These are phyloP conservation scores for Nakazawaea wickerhamii DNA, from an alignment of 805 yeast genomes.

Conservation along the genomic window DNA sequence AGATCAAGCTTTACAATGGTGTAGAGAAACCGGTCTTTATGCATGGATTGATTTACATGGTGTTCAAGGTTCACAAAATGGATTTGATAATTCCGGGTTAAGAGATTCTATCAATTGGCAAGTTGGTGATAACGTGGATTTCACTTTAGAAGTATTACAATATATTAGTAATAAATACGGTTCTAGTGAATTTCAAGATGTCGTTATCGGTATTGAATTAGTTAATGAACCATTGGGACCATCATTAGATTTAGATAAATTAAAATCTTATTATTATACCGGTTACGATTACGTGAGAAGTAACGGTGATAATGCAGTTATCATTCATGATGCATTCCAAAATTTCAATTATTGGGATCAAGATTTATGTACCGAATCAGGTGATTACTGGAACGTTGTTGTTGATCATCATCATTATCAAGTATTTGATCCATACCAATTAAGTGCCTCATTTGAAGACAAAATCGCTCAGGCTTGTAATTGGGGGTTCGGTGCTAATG, in stretches of 20 bases:
- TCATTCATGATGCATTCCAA: constrained; percentile 65
- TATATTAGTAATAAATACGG: constrained; percentile 51
- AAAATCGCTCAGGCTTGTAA: constrained; percentile 53
- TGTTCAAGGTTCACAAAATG: constrained; percentile 81
- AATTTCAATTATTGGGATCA: constrained; percentile 50
- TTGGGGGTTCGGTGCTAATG: constrained; percentile 37
- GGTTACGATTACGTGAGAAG: constrained; percentile 40
- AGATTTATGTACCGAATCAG: constrained; percentile 28
- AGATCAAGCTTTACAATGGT: constrained; percentile 65
- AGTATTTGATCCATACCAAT: constrained; percentile 67
- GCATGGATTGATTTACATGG: constrained; percentile 79
- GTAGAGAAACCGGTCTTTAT: constrained; percentile 49
- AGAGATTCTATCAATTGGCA: constrained; percentile 47
- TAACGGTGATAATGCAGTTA: constrained; percentile 36
- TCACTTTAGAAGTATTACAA: constrained; percentile 46
- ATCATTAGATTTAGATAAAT: constrained; percentile 36
- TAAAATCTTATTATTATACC: constrained; percentile 33
- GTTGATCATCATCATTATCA: constrained; percentile 91
- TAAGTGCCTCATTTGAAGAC: constrained; percentile 49
- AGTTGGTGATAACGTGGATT: constrained; percentile 33
- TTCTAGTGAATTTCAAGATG: constrained; percentile 38
- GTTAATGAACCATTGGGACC: constrained; percentile 69
- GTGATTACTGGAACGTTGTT: constrained; percentile 54
- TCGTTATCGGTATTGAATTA: constrained; percentile 64
- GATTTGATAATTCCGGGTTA: constrained; percentile 76